Percentiles rank a stretch among this genome's conserved stretches.
These are phyloP conservation scores for Fimicolochytrium jonesii DNA, from an alignment of 192 early-diverging fungal species.

Conservation along the genomic window DNA sequence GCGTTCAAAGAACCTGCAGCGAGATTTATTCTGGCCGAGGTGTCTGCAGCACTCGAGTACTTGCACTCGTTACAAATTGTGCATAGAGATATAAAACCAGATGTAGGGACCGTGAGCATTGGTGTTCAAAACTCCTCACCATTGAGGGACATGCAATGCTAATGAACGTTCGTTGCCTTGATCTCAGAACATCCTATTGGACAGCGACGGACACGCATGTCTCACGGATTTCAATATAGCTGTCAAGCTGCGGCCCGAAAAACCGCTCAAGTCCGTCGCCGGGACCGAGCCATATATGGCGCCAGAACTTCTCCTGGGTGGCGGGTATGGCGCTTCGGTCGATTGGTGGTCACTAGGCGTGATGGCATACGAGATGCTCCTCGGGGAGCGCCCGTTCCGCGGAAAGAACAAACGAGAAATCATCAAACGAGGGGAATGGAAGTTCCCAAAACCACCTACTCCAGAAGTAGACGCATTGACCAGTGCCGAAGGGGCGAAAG, in stretches of 20 bases:
- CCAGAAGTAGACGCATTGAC: conserved; percentile 24
- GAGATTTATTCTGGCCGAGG: conserved; percentile 39
- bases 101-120: conserved; percentile 46
- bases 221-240: conserved; percentile 57
- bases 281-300: conserved; percentile 39
- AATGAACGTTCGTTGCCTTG: conserved; percentile 62
- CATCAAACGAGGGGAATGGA: conserved; percentile 30
- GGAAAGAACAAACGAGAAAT: conserved; percentile 31
- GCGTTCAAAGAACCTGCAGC: conserved; percentile 6
- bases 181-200: conserved; percentile 33
- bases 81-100: conserved; percentile 70
- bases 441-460: conserved; percentile 33
- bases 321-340: conserved; percentile 74
- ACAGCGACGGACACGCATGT: conserved; percentile 44
- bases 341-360: conserved; percentile 98
- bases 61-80: conserved; percentile 64
- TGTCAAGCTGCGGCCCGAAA: conserved; percentile 33
- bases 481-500: conserved; percentile 19
- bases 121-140: no score
- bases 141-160: no score
- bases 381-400: conserved; percentile 51
- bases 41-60: conserved; percentile 59
- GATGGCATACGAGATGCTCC: conserved; percentile 82
- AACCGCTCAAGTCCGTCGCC: conserved; percentile 39
- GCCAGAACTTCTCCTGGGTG: conserved; percentile 38